Evolutionary conservation across 805 yeast genomes (phyloP), one percentile per base, ranked within the genome.

Genomic region (Cyberlindnera xishuangbannaensis): DNA sequence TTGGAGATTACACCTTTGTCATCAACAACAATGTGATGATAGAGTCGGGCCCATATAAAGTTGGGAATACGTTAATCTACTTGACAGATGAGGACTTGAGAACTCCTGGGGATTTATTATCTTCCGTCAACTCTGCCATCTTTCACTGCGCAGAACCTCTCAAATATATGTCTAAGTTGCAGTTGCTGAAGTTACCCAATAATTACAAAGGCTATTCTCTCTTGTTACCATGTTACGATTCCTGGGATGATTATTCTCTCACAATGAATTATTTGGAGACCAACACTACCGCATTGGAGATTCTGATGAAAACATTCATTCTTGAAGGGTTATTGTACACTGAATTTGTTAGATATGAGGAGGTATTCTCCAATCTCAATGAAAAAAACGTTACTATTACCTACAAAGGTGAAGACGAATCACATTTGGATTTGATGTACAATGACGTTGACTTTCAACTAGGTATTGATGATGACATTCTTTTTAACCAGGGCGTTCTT

Each of bases 401-500:
- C 7, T 40, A 42, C 3, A 11, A 26, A 2, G 43, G 47, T 10
- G 41, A 50, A 2, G 53, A 50, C 1, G 36, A 34, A 3, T 15
- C 51, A 6, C 44, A 44, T 19, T 37, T 56, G 14, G 41, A 53
- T 7, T 41, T 47, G 12, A 25, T 41, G 25, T 43, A 31, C 22
- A 45, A 51, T 10, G 44, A 43, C 8, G 26, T 57, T 7, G 26
- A 40, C 6, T 28, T 62, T 2, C 7, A 26, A 22, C 16, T 56
- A 25, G 43, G 24, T 40, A 43, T 66, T 33, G 67, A 72, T 38
- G 58, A 73, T 1, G 96, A 88, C 51, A 69, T 84, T 6, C 51
- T 88, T 11, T 88, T 83, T 53, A 76, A 73, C 42, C 81, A 83
- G 53, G 97, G 97, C 2, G 95, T 88, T 0, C 73, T 83, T 1